Evolutionary conservation across 2,329 filamentous ascomycete genomes (phyloP).

Genomic region (Furcasterigmium furcatum): DNA sequence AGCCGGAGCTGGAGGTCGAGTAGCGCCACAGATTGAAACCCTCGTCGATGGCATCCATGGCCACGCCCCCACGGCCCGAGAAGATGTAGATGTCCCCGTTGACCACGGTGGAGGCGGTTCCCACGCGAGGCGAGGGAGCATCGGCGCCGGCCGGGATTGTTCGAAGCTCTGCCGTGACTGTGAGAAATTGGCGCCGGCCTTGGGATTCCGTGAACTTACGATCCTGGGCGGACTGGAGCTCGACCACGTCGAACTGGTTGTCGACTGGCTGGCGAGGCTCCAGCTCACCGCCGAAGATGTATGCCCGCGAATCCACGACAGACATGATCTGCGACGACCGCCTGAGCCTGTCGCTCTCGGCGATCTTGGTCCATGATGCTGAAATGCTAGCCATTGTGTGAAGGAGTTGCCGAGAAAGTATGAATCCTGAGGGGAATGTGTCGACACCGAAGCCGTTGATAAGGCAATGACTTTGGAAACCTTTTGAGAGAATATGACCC

Average conservation of each 20-base stretch:
- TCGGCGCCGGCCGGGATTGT: slow-evolving; percentile 14
- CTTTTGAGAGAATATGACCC: no score
- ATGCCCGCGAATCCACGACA: slow-evolving; percentile 31
- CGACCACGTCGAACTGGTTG: slow-evolving; percentile 38
- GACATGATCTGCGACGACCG: slow-evolving; percentile 48
- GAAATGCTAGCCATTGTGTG: slow-evolving; percentile 8
- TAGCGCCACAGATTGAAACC: slow-evolving; percentile 55
- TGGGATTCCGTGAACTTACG: background rate
- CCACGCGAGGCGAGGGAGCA: slow-evolving; percentile 52
- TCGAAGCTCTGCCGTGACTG: background rate
- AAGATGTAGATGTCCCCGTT: slow-evolving; percentile 54
- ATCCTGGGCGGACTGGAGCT: slow-evolving; percentile 15
- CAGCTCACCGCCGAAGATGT: slow-evolving; percentile 50
- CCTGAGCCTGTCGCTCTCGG: slow-evolving; percentile 28
- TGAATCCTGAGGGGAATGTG: no score
- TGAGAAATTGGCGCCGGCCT: background rate
- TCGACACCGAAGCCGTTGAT: no score
- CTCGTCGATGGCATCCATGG: slow-evolving; percentile 59
- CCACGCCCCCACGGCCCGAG: slow-evolving; percentile 57
- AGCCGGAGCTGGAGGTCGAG: slow-evolving; percentile 31
- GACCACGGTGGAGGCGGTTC: slow-evolving; percentile 44
- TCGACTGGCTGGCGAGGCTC: slow-evolving; percentile 47
- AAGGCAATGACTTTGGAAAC: no score
- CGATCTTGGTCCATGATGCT: slow-evolving; percentile 20
- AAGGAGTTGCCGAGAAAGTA: background rate